Base-by-base conservation (phyloP, 148 eudicot genomes). In the Selenicereus undatus region DNA sequence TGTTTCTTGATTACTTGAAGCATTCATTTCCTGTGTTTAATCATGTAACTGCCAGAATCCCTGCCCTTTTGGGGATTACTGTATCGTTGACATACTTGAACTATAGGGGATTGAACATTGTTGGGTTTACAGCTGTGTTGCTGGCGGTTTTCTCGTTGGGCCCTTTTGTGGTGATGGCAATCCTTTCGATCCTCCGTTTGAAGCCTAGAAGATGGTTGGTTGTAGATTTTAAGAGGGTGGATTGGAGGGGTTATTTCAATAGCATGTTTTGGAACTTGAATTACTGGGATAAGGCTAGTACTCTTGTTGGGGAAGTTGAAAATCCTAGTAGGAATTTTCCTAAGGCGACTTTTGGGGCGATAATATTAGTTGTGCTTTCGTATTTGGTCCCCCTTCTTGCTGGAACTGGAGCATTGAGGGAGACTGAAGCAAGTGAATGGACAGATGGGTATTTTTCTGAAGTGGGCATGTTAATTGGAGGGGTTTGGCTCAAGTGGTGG, bases 211-310 rank as follows among this genome's bases (percentile, higher is more conserved):
- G 84, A 36, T 93, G 97, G 94, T 62, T 90, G 14, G 88, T 82
- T 36, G 82, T 90, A 71, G 89, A 91, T 82, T 75, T 79, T 50
- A 76, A 71, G 75, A 88, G 81, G 54, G 89, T 93, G n/a, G 78
- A 90, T 36, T 91, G 92, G 93, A 90, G 93, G 81, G 91, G 84
- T 18, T 94, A 84, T 81, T 90, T 94, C 52, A 94, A 94, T 81
- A 84, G 86, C 54, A 83, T 94, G 92, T 94, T 94, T 86, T 94
- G 98, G 98, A 94, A 94, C 73, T 76, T 93, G 81, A 93, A 93
- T 71, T 93, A 90, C 50, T 93, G 98, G 98, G 98, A 93, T 79
- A 89, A 90, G 78, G 94, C 91, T n/a, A 94, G 98, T 82, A 94
- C 98, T 0, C 79, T 94, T 45, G 93, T 89, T 16, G 98, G 96